Evolutionary conservation across 495 filamentous ascomycete species (phyloP), one percentile per base, ranked within the genome.

Genomic region (Hyaloscypha variabilis): DNA sequence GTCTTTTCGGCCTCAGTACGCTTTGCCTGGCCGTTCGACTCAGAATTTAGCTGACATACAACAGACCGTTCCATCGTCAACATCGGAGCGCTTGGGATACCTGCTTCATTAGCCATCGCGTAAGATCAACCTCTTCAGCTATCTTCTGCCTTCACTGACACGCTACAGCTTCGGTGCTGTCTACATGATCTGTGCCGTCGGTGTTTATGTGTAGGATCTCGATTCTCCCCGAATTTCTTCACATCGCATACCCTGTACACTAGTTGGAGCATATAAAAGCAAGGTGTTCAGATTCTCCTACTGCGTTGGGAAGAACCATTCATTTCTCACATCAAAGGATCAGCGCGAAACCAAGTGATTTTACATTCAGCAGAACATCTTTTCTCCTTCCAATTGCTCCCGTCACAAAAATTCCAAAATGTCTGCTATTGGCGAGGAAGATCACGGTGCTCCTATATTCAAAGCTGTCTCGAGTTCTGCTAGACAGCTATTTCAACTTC

Each of bases 141-240:
- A 34, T 13, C 19, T 10, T 21, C 1, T 25, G 8, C 31, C 28
- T 10, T 2, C 11, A 19, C 55, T 73, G 34, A 64, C 6, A 51
- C 11, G 59, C 62, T 28, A 3, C 74, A 99, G 95, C 50, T 93
- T 97, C 76, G 95, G 96, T 67, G 91, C 94, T 53, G 93, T 98
- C 24, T 96, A 92, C 82, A 94, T 97, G 88, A 97, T 99, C 75
- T 99, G 95, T 78, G 95, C 93, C 25, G 95, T 93, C 75, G 95
- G 95, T 73, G 96, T 99, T 74, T 99, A 99, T 88, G 95, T 99
- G 78, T 99, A 88, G 74, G 79, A 78, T 78, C 81, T 76, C 58
- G 29, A 64, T 49, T 49, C 50, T 28, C 63, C 31, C 63, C 67
- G 52, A 57, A 62, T 72, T 62, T 71, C 58, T 39, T 64, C 55